These are phyloP conservation scores for Rutstroemia sydowiana DNA, from an alignment of 2,329 filamentous ascomycete genomes.

Conservation along the genomic window DNA sequence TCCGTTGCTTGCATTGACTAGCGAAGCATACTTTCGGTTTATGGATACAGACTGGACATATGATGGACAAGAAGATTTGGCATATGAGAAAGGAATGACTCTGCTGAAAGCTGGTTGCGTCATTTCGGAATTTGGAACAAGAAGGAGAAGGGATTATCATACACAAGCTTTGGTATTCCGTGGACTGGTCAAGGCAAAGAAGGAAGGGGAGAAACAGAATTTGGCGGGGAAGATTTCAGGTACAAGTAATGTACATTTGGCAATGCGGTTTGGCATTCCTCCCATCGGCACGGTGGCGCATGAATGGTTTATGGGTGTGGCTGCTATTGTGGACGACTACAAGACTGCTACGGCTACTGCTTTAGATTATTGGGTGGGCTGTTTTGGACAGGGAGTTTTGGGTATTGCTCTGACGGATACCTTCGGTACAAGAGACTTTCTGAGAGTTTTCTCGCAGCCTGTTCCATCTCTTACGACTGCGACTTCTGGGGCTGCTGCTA, in stretches of 20 bases:
- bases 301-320: constrained; percentile 99
- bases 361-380: constrained; percentile 80
- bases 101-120: constrained; percentile 77
- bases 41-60: constrained; percentile 91
- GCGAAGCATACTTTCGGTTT: constrained; percentile 96
- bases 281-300: constrained; percentile 90
- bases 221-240: constrained; percentile 70
- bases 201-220: constrained; percentile 58
- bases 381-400: constrained; percentile 78
- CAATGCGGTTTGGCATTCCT: constrained; percentile 80
- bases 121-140: constrained; percentile 89
- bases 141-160: constrained; percentile 84
- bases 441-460: constrained; percentile 72
- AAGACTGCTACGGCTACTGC: constrained; percentile 76
- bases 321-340: constrained; percentile 84
- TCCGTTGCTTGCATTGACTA: constrained; percentile 81
- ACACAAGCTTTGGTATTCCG: constrained; percentile 89
- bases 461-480: constrained; percentile 38
- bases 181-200: constrained; percentile 72
- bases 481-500: constrained; percentile 16
- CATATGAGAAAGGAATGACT: constrained; percentile 70
- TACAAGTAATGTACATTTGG: constrained; percentile 94
- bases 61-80: constrained; percentile 76
- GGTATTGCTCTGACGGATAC: constrained; percentile 92
- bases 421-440: constrained; percentile 85